These are phyloP conservation scores for Phytophthora litchii DNA, from an alignment of 352 stramenopile species.

Conservation along the genomic window DNA sequence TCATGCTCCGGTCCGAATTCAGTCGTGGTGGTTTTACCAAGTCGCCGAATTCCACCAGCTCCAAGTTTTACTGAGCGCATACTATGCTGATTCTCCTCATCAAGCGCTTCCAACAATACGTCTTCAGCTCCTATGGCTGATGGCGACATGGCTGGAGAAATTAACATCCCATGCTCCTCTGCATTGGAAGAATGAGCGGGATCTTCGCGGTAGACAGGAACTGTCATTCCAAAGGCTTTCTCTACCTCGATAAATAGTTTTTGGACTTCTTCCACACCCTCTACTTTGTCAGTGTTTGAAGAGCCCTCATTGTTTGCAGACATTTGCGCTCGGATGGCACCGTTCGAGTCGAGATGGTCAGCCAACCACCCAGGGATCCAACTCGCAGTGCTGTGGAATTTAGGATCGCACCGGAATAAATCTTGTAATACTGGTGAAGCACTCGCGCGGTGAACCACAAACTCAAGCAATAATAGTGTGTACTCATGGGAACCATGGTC, in stretches of 20 bases:
- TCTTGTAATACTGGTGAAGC: constrained; percentile 39
- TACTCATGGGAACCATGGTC: constrained; percentile 57
- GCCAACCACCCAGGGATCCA: constrained; percentile 63
- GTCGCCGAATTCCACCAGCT: neutral
- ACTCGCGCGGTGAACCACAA: constrained; percentile 42
- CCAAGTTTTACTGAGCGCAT: neutral
- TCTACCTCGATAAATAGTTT: constrained; percentile 26
- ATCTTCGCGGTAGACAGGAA: constrained; percentile 16
- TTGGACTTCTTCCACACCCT: constrained; percentile 8
- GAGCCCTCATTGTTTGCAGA: neutral
- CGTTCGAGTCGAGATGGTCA: constrained; percentile 48
- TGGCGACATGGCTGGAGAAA: constrained; percentile 11
- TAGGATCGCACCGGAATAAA: constrained; percentile 43
- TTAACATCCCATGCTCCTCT: neutral
- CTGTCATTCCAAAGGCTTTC: constrained; percentile 23
- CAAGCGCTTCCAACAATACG: constrained; percentile 25
- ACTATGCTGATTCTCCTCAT: constrained; percentile 22
- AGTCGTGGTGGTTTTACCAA: constrained; percentile 3
- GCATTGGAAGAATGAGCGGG: neutral
- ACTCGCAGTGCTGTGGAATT: constrained; percentile 36
- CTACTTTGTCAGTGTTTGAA: neutral
- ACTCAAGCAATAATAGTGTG: constrained; percentile 60
- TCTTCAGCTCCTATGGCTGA: constrained; percentile 19
- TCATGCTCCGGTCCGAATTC: constrained; percentile 27
- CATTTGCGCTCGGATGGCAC: constrained; percentile 26